Evolutionary conservation across 1,284 basidiomycete genomes (phyloP).

Genomic region (Chalciporus sp.): DNA sequence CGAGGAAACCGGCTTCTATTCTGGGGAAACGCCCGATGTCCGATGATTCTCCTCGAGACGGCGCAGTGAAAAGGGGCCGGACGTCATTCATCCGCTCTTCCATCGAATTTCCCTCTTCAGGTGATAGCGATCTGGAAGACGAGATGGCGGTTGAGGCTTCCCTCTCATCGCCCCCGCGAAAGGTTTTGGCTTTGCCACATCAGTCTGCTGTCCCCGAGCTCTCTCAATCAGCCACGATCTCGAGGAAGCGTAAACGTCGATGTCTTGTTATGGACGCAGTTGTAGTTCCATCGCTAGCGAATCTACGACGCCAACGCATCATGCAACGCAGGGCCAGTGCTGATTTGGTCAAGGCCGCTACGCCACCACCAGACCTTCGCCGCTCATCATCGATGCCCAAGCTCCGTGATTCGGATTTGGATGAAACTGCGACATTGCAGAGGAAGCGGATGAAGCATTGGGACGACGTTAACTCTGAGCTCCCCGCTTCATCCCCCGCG

Average conservation of each 20-base stretch:
- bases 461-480: slow-evolving; percentile 14
- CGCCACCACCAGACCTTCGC: slow-evolving; percentile 21
- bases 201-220: slow-evolving; percentile 1
- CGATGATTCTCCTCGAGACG: slow-evolving; percentile 32
- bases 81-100: slow-evolving; percentile 35
- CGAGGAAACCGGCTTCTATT: slow-evolving; percentile 26
- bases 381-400: slow-evolving; percentile 30
- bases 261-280: slow-evolving; percentile 57
- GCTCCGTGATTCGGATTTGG: slow-evolving; percentile 15
- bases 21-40: slow-evolving; percentile 44
- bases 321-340: slow-evolving; percentile 28
- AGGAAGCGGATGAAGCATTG: slow-evolving; percentile 30
- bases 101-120: slow-evolving; percentile 19
- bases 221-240: slow-evolving; percentile 5
- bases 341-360: slow-evolving; percentile 2
- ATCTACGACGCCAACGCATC: slow-evolving; percentile 25
- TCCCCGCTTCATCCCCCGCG: slow-evolving; percentile 30
- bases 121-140: slow-evolving; percentile 30
- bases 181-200: slow-evolving; percentile 1
- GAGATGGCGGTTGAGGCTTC: slow-evolving; percentile 31
- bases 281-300: slow-evolving; percentile 46
- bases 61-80: slow-evolving; percentile 37
- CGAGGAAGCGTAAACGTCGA: slow-evolving; percentile 46
- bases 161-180: slow-evolving; percentile 26
- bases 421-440: slow-evolving; percentile 12